Evolutionary conservation across 1,284 basidiomycete species (phyloP), one percentile per base, ranked within the genome.

Genomic region (Tilletia setariae): DNA sequence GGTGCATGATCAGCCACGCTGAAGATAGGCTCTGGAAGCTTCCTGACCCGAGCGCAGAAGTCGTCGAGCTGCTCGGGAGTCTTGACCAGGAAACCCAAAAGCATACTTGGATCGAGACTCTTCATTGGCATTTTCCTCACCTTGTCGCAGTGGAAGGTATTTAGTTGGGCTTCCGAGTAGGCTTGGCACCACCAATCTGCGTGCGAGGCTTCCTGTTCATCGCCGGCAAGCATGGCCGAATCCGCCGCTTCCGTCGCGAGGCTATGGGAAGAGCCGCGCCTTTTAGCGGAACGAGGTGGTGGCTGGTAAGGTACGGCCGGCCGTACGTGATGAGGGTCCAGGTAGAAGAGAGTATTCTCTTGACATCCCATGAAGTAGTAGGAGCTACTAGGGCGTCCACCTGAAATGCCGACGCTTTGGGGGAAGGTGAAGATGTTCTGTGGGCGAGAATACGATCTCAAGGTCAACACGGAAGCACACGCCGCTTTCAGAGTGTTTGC

Each of bases 301-400:
- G 87, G 85, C 15, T 90, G 88, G 7, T 94, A 86, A 0, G 91
- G 89, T 11, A 98, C 85, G 0, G 92, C 87, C 0, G 92, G 88
- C 7, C 94, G 88, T 0, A 93, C 87, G 78, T 95, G 89, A 81
- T 98, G 95, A 0, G 95, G 95, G 83, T 98, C 95, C 63, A 98
- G 90, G 81, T 98, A 98, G 84, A 97, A 95, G 32, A 81, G 74
- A 43, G 72, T 72, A 28, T 75, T 73, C 42, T 89, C 90, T 81
- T 98, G 95, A 0, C 89, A 88, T 15, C 93, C 95, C 64, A 98
- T 91, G 82, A 98, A 98, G 84, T 98, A 98, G 83, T 97, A 98
- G 0, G 93, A 97, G 0, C 93, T 95, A 25, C 91, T 91, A 0
- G 95, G 95, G 32, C 94, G 87, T 2, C 95, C 95, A 59, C 95